phyloP scores from a whole-genome alignment of 495 filamentous ascomycete species.

The Aspergillus saccharolyticus region DNA sequence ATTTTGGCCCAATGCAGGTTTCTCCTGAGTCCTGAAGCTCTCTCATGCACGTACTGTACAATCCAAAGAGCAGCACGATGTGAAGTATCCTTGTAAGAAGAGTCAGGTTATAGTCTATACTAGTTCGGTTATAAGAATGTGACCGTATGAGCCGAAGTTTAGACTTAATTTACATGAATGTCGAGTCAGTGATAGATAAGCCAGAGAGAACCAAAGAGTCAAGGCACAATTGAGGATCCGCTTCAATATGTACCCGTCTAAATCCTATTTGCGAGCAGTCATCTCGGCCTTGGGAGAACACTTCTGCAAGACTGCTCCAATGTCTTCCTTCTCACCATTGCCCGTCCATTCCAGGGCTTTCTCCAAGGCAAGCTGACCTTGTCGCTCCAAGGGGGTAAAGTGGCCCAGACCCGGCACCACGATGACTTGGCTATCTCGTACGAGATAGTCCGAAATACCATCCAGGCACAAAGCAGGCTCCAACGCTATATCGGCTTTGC shows the following conservation, averaged over 20 bases:
- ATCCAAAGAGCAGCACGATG: background rate
- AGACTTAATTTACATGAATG: background rate
- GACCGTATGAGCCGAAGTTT: background rate
- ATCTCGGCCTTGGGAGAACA: conserved; percentile 32
- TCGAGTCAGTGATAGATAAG: background rate
- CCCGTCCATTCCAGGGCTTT: conserved; percentile 35
- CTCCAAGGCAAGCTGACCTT: conserved; percentile 31
- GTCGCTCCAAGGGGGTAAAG: conserved; percentile 39
- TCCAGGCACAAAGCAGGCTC: conserved; percentile 35
- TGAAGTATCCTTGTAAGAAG: background rate
- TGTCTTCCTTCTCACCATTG: conserved; percentile 34
- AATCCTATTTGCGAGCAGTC: conserved; percentile 26
- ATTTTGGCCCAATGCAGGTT: too few species aligned
- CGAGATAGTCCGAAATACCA: conserved; percentile 41
- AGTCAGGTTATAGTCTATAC: background rate
- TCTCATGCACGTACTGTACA: background rate
- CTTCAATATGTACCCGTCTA: background rate
- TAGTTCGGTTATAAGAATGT: background rate
- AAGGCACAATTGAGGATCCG: background rate
- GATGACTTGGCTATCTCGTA: conserved; percentile 35
- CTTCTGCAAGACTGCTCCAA: conserved; percentile 23
- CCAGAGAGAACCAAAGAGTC: background rate
- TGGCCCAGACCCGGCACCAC: conserved; percentile 37
- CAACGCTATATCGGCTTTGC: conserved; percentile 41
- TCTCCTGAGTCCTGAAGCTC: background rate